Percentiles rank a stretch among this genome's conserved stretches.
Evolutionary conservation across 768 basidiomycete genomes (phyloP).

Genomic region (Plicaturopsis crispa): DNA sequence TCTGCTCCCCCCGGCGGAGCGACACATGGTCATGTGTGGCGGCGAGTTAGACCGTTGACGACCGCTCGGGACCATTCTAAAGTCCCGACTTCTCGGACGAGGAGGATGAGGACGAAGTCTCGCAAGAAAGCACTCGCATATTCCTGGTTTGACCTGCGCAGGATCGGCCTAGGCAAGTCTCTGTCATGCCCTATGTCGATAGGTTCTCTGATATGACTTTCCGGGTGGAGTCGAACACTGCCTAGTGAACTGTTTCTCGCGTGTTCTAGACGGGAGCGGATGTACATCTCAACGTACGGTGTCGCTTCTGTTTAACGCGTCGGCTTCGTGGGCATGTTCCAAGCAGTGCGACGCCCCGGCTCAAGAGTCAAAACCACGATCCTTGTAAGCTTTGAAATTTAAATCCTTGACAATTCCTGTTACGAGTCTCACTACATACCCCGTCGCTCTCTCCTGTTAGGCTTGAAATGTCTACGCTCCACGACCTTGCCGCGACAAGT

Average conservation of each 20-base stretch:
- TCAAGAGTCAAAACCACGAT: too few relatives aligned
- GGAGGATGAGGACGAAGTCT: slow-evolving; percentile 22
- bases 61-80: slow-evolving; percentile 17
- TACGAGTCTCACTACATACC: too few relatives aligned
- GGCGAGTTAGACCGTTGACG: slow-evolving; percentile 49
- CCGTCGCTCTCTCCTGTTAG: too few relatives aligned
- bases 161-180: slow-evolving; percentile 59
- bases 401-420: too few relatives aligned
- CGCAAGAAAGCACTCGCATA: slow-evolving; percentile 46
- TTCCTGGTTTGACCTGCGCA: slow-evolving; percentile 66
- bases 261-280: slow-evolving; percentile 62
- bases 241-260: slow-evolving; percentile 70
- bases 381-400: too few relatives aligned
- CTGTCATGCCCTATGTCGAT: slow-evolving; percentile 1
- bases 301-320: slow-evolving; percentile 81
- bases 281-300: slow-evolving; percentile 79
- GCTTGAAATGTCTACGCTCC: slow-evolving; percentile 50
- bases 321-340: slow-evolving; percentile 63
- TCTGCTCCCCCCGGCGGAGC: slow-evolving; percentile 63
- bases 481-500: slow-evolving; percentile 51
- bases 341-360: too few relatives aligned
- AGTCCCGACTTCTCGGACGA: slow-evolving; percentile 23
- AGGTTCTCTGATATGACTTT: slow-evolving; percentile 2
- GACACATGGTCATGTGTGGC: slow-evolving; percentile 69
- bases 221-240: slow-evolving; percentile 58